Evolutionary conservation across 306 rosid genomes (phyloP), one percentile per base, ranked within the genome.

Genomic region (Cicer pinnatifidum): DNA sequence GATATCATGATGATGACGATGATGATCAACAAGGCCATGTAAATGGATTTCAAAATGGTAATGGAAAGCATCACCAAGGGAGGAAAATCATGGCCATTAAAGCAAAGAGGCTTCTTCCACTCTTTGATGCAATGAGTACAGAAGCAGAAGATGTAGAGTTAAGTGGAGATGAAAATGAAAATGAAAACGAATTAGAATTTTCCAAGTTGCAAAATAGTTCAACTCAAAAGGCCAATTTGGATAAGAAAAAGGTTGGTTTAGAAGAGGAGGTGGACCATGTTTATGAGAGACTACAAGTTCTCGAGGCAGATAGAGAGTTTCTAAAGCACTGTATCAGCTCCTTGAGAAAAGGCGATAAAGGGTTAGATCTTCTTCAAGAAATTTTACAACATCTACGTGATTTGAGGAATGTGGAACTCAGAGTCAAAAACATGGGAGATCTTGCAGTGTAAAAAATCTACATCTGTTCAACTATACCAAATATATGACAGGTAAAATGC

Each of bases 351-450:
- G 99, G 97, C 7, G 99, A 91, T 57, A 88, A 90, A 73, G 97
- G 99, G 13, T 56, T 95, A 52, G 59, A 86, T 70, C 89, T 92
- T 83, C 97, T 92, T 71, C 92, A 88, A 82, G 96, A 95, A 84
- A 95, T 95, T 83, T 76, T 95, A 76, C 96, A 90, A 39, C 97
- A 91, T 84, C 97, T 95, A 73, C 97, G 97, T 1, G 96, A 87
- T 87, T 87, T 94, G n/a, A 86, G 95, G 84, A 89, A 76, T 67
- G 95, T 94, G 8, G 99, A 94, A 20, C 78, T 82, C 74, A 85
- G 90, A 39, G 85, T 82, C 45, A 88, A 71, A 74, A 89, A 83
- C 47, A 81, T 80, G 16, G 91, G 82, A 52, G 90, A 86, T 59
- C 72, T 74, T 81, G 62, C 76, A 13, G 61, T 85, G 39, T 90